A percentile compares a stretch with the other conserved stretches of the same genome.
These are phyloP conservation scores for Gossypium stocksii DNA, from an alignment of 345 rosid genomes.

Conservation along the genomic window DNA sequence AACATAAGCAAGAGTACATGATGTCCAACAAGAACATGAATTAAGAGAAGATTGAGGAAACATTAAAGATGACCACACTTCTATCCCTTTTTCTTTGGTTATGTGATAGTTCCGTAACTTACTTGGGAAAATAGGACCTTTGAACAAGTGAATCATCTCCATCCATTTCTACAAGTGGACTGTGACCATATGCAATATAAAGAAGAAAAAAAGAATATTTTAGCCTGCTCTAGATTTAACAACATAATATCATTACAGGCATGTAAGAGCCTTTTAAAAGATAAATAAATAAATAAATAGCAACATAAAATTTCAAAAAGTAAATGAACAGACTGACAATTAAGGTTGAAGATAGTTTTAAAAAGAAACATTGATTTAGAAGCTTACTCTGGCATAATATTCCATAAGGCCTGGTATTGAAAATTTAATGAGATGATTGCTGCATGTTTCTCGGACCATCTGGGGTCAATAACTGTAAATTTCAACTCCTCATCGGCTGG, in stretches of 20 bases:
- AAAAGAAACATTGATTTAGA: conserved; percentile 1
- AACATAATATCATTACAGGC: not conserved
- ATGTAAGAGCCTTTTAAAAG: not conserved
- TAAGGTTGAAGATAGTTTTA: not conserved
- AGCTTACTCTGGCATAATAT: conserved; percentile 52
- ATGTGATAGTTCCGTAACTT: conserved; percentile 24
- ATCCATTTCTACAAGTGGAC: conserved; percentile 39
- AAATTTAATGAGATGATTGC: conserved; percentile 54
- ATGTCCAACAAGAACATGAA: not conserved
- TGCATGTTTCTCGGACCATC: conserved; percentile 69
- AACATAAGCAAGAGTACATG: not conserved
- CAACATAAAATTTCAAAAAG: not conserved
- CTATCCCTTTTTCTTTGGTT: not conserved
- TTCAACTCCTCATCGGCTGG: conserved; percentile 79
- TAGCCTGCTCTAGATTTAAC: not conserved
- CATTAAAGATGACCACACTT: not conserved
- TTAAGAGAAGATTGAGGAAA: not conserved
- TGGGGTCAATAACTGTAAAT: conserved; percentile 52
- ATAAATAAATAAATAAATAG: not conserved
- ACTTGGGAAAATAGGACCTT: conserved; percentile 72
- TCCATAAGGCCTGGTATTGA: conserved; percentile 61
- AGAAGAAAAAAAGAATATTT: not conserved
- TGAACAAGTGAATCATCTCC: conserved; percentile 34
- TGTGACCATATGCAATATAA: conserved; percentile 27
- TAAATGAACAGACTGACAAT: not conserved